Conservation (phyloP, 2,329 filamentous ascomycete genomes). For the Neurospora sp. region DNA sequence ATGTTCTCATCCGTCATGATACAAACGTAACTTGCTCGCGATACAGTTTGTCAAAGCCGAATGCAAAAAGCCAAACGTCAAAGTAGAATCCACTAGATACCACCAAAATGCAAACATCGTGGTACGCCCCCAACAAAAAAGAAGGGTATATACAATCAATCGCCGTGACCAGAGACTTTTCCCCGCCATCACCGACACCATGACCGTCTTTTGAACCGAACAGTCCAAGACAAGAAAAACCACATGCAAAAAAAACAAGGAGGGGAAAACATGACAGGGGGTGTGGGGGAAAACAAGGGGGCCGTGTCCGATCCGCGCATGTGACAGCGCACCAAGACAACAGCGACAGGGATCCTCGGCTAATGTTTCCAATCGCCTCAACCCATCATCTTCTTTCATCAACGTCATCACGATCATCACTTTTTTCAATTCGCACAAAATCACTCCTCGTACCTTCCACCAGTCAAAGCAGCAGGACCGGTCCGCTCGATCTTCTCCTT, state of each 20-base stretch:
- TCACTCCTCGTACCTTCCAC: slow-evolving; percentile 55
- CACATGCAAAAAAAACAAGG: background rate
- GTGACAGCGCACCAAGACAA: background rate
- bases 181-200: background rate
- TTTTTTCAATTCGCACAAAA: background rate
- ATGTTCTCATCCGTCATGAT: background rate
- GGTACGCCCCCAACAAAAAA: background rate
- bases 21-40: background rate
- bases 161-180: background rate
- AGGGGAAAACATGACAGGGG: background rate
- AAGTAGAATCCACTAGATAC: background rate
- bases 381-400: background rate
- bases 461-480: slow-evolving; percentile 47
- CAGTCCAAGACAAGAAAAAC: background rate
- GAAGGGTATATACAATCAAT: background rate
- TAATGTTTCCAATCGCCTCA: background rate
- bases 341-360: background rate
- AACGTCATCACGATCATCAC: background rate
- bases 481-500: slow-evolving; percentile 64
- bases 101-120: background rate
- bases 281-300: background rate
- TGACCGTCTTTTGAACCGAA: background rate
- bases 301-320: background rate
- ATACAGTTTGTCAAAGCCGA: background rate
- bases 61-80: background rate